A percentile compares a stretch with the other conserved stretches of the same genome.
phyloP scores from a whole-genome alignment of 2,329 filamentous ascomycete species.

The Hypoxylon sp. region DNA sequence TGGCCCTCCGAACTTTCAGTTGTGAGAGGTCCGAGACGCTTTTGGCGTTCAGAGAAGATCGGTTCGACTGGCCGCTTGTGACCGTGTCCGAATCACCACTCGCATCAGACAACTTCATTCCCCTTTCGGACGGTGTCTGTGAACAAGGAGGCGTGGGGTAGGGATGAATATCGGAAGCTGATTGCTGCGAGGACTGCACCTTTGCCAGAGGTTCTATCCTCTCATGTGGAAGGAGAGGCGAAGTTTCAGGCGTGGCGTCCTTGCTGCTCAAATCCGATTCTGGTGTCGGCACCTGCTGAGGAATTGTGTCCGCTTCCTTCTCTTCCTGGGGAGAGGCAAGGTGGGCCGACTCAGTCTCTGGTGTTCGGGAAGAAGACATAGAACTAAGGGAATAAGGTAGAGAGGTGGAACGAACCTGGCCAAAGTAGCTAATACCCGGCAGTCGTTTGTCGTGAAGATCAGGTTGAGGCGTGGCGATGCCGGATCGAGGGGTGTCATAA shows the following conservation, averaged over 20 bases:
- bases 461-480: constrained; percentile 92
- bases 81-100: constrained; percentile 58
- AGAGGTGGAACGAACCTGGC: constrained; percentile 97
- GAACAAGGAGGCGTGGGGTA: constrained; percentile 74
- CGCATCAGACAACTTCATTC: constrained; percentile 60
- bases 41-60: constrained; percentile 60
- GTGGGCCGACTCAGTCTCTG: constrained; percentile 56
- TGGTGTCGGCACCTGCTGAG: constrained; percentile 46
- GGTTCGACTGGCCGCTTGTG: constrained; percentile 55
- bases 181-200: constrained; percentile 51
- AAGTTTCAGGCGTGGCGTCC: constrained; percentile 49
- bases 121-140: constrained; percentile 62
- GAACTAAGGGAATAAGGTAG: constrained; percentile 65
- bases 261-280: constrained; percentile 47
- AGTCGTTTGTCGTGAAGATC: constrained; percentile 95
- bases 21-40: constrained; percentile 62
- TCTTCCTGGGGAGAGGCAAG: constrained; percentile 56
- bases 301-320: constrained; percentile 49
- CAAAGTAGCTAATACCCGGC: constrained; percentile 97
- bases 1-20: constrained; percentile 61
- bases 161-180: constrained; percentile 56
- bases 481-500: constrained; percentile 89
- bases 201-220: constrained; percentile 55
- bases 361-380: constrained; percentile 59
- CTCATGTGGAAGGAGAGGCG: constrained; percentile 60